Base-by-base conservation (phyloP, 768 basidiomycete species). In the Leucocoprinus birnbaumii region DNA sequence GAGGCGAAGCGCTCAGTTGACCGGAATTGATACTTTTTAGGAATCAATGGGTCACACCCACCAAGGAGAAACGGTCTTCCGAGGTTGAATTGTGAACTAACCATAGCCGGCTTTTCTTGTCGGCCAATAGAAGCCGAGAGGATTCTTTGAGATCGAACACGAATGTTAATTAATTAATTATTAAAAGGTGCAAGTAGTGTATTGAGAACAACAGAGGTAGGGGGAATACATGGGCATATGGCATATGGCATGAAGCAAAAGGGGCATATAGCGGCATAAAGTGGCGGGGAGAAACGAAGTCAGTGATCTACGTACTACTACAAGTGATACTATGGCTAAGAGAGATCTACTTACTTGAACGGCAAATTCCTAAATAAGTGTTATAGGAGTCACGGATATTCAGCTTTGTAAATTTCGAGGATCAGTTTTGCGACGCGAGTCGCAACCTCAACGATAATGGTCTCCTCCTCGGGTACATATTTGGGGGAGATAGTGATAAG, bases 211-310 rank as follows among this genome's bases (percentile, higher is more conserved):
- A 41, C 18, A 37, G 8, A 50, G 25, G 24, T 1, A 37, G 19
- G 25, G 18, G 19, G 3, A 11, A 40, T n/a, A 11, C 22, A 44
- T n/a, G n/a, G n/a, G n/a, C 51, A 52, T 52, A 52, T 0, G 3
- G 18, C 51, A 52, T 52, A 52, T 42, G 37, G 10, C 51, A 52
- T 52, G n/a, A n/a, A n/a, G n/a, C n/a, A n/a, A n/a, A n/a, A 52
- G 11, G 16, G 22, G n/a, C 27, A 22, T 42, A 31, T 37, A 3
- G n/a, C 27, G 27, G 4, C 22, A 22, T n/a, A 16, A 24, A 3
- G 19, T 3, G 24, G n/a, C 14, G 11, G 21, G 41, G 26, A 34
- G 21, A 27, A 43, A 27, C 42, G n/a, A 52, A 44, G 42, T 52
- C 51, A 52, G 51, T 43, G n/a, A 52, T 34, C 42, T 52, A 52